Evolutionary conservation across 371 early-diverging fungal species (phyloP), one percentile per base, ranked within the genome.

Genomic region (Coemansia sp.): DNA sequence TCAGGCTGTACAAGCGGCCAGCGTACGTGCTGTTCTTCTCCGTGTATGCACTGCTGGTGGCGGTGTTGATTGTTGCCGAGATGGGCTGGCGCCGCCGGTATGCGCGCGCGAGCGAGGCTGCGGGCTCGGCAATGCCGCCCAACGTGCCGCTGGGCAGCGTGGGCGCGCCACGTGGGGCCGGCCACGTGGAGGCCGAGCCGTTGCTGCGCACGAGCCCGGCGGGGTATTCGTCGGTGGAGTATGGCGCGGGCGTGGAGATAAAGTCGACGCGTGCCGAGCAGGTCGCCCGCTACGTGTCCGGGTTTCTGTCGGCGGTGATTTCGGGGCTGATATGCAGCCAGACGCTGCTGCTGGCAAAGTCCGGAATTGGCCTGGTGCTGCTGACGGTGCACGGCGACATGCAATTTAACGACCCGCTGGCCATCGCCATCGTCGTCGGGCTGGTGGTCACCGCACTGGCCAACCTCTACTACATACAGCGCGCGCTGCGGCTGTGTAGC

Each of bases 391-490:
- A 83, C 1, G 82, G 87, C 33, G 60, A 83, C 60, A 88, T 90
- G 62, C 92, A 91, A 63, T 83, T 91, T 49, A 81, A 84, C 34
- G 83, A 82, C 64, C 84, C 87, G 5, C 77, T 90, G 43, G 87
- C 91, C 7, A 85, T 90, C 86, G 74, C 89, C 38, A 69, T 92
- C 12, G 83, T 90, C n/a, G 61, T 66, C 12, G 85, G 86, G 55
- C 82, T 90, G 49, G 68, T 86, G 2, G 46, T 78, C 31, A 87
- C 90, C 10, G 88, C 90, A n/a, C 66, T 89, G 6, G 68, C 89
- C 42, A 89, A 90, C 81, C 78, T 92, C 53, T 89, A 86, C 80
- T 92, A 89, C 64, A 81, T 92, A 39, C 90, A 91, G 77, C 87
- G 86, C 44, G 90, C 90, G 2, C 66, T 92, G 37, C 82, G 85